Conservation (phyloP, 2,329 filamentous ascomycete species). For the Fusarium mangiferae region DNA sequence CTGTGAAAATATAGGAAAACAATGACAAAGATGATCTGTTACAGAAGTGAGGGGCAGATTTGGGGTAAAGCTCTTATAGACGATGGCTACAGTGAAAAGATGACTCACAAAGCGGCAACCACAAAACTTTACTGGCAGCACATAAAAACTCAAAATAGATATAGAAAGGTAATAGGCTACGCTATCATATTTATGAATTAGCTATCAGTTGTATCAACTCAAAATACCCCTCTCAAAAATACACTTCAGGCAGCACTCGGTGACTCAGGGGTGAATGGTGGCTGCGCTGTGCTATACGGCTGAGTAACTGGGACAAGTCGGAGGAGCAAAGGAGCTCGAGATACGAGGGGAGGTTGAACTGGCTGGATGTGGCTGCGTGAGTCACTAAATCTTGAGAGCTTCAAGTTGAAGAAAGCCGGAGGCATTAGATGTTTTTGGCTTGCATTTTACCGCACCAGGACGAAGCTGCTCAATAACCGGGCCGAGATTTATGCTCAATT, state of each 20-base stretch:
- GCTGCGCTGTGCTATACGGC: neutral
- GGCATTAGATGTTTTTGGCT: neutral
- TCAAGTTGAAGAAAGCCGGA: neutral
- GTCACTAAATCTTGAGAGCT: neutral
- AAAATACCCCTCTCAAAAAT: neutral
- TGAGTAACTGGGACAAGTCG: neutral
- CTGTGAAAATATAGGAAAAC: neutral
- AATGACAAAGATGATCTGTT: neutral
- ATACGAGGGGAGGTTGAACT: neutral
- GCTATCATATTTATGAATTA: neutral
- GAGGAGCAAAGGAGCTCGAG: neutral
- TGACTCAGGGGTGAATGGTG: neutral
- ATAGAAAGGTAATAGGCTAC: neutral
- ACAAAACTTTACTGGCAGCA: neutral
- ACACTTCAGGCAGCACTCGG: neutral
- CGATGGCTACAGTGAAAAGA: neutral
- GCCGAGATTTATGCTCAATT: rapidly evolving
- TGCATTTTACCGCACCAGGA: neutral
- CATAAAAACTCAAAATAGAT: neutral
- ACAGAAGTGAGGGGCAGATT: neutral
- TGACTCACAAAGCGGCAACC: neutral
- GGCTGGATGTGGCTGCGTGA: neutral
- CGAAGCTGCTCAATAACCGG: neutral
- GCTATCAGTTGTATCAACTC: neutral
- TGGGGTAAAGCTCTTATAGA: neutral